Percentiles rank a stretch among this genome's conserved stretches.
phyloP scores from a whole-genome alignment of 768 basidiomycete species.

The Kwoniella pini region DNA sequence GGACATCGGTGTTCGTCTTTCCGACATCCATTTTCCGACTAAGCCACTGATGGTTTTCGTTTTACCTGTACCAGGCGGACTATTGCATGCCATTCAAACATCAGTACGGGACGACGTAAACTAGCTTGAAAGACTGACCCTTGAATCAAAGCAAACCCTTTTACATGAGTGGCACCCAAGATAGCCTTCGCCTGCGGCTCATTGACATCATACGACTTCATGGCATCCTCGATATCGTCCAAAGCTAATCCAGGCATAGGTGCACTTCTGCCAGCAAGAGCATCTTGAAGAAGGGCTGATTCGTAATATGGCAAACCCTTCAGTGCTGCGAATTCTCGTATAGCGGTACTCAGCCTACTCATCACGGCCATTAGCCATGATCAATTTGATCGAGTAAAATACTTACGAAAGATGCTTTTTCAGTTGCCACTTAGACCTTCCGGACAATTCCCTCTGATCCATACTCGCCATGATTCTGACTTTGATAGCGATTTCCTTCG shows the following conservation, averaged over 20 bases:
- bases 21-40: slow-evolving; percentile 76
- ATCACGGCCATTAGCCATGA: neutral
- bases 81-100: slow-evolving; percentile 52
- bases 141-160: slow-evolving; percentile 90
- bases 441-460: slow-evolving; percentile 62
- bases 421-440: slow-evolving; percentile 70
- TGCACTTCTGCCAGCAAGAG: slow-evolving; percentile 69
- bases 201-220: slow-evolving; percentile 74
- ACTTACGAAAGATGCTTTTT: slow-evolving; percentile 79
- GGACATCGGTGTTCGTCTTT: slow-evolving; percentile 61
- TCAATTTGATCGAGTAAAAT: too few relatives aligned
- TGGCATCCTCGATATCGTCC: slow-evolving; percentile 65
- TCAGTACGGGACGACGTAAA: neutral
- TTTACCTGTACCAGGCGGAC: slow-evolving; percentile 97
- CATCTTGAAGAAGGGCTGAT: slow-evolving; percentile 60
- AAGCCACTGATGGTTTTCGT: slow-evolving; percentile 96
- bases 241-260: slow-evolving; percentile 57
- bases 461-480: slow-evolving; percentile 58
- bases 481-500: slow-evolving; percentile 61
- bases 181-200: slow-evolving; percentile 94
- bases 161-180: slow-evolving; percentile 65
- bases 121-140: slow-evolving; percentile 64
- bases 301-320: slow-evolving; percentile 81
- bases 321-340: slow-evolving; percentile 89
- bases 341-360: slow-evolving; percentile 78